These are phyloP conservation scores for Pterocarpus macrocarpus DNA, from an alignment of 306 rosid species.

Conservation along the genomic window DNA sequence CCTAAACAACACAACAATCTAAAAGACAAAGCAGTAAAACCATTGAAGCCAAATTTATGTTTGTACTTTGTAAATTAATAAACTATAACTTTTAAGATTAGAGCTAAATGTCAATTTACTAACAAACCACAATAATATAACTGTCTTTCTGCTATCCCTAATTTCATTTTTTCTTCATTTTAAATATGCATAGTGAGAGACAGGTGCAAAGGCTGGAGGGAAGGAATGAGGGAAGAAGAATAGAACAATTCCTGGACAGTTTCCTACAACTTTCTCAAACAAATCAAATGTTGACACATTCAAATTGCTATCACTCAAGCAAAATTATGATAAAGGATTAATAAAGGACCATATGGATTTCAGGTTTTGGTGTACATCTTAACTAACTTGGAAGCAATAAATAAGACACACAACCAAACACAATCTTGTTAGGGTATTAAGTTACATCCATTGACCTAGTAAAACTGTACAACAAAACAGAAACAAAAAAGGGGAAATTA, in stretches of 20 bases:
- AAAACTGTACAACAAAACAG: too few relatives aligned
- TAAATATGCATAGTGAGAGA: constrained; percentile 25
- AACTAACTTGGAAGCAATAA: constrained; percentile 5
- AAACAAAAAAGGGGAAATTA: too few relatives aligned
- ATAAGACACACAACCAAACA: too few relatives aligned
- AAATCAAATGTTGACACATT: constrained; percentile 28
- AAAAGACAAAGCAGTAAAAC: constrained; percentile 40
- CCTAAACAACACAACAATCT: constrained; percentile 38
- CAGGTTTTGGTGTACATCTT: constrained; percentile 27
- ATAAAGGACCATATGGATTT: constrained; percentile 4
- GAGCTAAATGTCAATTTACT: constrained; percentile 10
- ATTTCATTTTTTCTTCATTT: constrained; percentile 29
- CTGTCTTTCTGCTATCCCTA: background rate
- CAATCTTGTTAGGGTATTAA: too few relatives aligned
- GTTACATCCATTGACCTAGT: too few relatives aligned
- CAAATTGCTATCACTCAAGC: constrained; percentile 2
- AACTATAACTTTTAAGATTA: constrained; percentile 13
- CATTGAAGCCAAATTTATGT: constrained; percentile 18
- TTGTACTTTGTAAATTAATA: background rate
- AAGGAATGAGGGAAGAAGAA: background rate
- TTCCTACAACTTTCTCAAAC: constrained; percentile 20
- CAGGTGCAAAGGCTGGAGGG: background rate
- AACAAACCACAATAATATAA: constrained; percentile 5
- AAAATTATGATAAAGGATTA: constrained; percentile 30
- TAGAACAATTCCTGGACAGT: background rate